Evolutionary conservation across 2,329 filamentous ascomycete species (phyloP).

Genomic region (Colletotrichum truncatum): DNA sequence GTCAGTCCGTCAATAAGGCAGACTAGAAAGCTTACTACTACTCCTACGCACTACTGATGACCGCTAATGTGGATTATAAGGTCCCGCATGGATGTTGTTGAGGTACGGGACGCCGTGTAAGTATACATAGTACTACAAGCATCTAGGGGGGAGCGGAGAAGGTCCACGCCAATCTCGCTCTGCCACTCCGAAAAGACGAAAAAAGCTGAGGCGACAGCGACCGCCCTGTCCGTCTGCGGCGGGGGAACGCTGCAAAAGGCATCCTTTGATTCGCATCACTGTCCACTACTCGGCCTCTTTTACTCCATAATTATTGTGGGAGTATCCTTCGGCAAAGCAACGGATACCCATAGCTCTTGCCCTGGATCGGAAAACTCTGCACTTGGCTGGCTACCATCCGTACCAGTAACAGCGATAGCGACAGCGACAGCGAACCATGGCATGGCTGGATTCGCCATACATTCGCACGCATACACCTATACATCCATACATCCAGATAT

Average conservation of each 20-base stretch:
- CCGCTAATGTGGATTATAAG: no score
- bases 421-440: no score
- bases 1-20: no score
- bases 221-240: slow-evolving; percentile 16
- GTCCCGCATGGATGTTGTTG: no score
- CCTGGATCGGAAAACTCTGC: slow-evolving; percentile 28
- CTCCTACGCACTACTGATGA: no score
- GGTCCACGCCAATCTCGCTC: slow-evolving; percentile 25
- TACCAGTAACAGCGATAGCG: slow-evolving; percentile 16
- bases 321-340: background rate
- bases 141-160: background rate
- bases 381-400: no score
- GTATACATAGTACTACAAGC: background rate
- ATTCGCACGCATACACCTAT: no score
- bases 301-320: background rate
- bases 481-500: background rate
- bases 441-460: no score
- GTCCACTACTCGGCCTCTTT: background rate
- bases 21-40: no score
- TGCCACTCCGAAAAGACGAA: slow-evolving; percentile 16
- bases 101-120: no score
- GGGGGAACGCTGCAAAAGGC: background rate
- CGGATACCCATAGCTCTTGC: background rate
- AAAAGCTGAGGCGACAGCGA: slow-evolving; percentile 9
- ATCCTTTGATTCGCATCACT: slow-evolving; percentile 14